Base-by-base conservation (phyloP, 176 grass and related monocot species). In the Miscanthus lutarioriparius region DNA sequence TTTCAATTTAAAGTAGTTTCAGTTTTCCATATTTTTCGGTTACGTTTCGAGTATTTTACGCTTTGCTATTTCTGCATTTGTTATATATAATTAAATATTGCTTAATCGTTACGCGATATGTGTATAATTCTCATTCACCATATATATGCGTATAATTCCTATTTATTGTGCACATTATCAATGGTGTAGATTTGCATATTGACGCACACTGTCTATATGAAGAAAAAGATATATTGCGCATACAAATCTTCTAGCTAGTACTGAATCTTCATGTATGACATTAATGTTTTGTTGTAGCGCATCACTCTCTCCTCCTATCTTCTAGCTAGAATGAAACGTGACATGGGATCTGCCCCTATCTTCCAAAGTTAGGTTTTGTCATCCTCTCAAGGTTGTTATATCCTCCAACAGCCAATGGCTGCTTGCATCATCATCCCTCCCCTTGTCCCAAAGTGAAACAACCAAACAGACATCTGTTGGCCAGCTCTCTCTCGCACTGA, bases 311-410 rank as follows among this genome's bases (percentile, higher is more conserved):
- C 38, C 22, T 67, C 72, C 38, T 58, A n/a, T 40, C 23, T 13
- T 54, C 67, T 80, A n/a, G n/a, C 47, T 79, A 65, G 85, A 76
- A 85, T 30, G 67, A 73, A 84, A 75, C 74, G 69, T 77, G 80
- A 78, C 79, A 80, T 70, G 87, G 70, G 90, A 86, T 84, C 76
- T 75, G 76, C 81, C 74, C 71, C 75, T 68, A 87, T 68, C 63
- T 75, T 91, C 81, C 89, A 87, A 87, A 91, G 80, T 91, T 91
- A 91, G 85, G 89, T 91, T 87, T 90, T 87, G 85, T 91, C 89
- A 41, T 56, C 79, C 88, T 71, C 80, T 80, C 69, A 80, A 76
- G 85, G 62, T 91, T 87, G 89, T 91, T 87, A 91, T 91, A 84
- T 87, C 85, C 75, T 84, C 84, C 80, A 90, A 87, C 80, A 87